phyloP scores from a whole-genome alignment of 345 rosid genomes.

The Hirschfeldia incana region DNA sequence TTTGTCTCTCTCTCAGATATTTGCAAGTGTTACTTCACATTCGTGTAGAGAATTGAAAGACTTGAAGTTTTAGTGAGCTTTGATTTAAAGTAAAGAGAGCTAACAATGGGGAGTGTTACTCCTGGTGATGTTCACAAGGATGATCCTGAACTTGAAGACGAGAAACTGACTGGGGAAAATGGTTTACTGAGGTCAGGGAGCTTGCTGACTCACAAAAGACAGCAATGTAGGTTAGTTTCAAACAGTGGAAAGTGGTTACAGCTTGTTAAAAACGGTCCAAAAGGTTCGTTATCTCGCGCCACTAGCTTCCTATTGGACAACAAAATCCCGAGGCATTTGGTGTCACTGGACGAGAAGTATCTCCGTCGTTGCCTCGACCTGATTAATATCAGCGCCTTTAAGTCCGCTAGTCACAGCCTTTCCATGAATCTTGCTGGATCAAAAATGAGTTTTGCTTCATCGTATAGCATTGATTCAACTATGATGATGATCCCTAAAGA shows the following conservation, averaged over 20 bases:
- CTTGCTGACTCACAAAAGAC: conserved; percentile 45
- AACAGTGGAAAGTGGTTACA: conserved; percentile 53
- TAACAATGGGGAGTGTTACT: conserved; percentile 54
- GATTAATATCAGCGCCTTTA: conserved; percentile 57
- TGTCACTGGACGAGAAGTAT: conserved; percentile 70
- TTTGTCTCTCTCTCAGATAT: no score
- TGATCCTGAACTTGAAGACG: conserved; percentile 46
- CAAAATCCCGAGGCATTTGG: conserved; percentile 74
- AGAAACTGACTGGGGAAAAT: conserved; percentile 20
- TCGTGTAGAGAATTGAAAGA: conserved; percentile 14
- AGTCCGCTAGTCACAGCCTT: conserved; percentile 46
- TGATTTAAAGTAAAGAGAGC: conserved; percentile 15
- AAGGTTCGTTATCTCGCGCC: conserved; percentile 49
- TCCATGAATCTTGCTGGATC: conserved; percentile 44
- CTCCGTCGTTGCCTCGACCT: conserved; percentile 70
- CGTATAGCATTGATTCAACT: conserved; percentile 38
- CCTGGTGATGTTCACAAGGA: conserved; percentile 41
- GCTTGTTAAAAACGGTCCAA: conserved; percentile 48
- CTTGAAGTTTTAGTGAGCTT: conserved; percentile 12
- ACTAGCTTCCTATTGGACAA: conserved; percentile 41
- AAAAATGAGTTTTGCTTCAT: conserved; percentile 8
- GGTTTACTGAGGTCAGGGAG: background rate
- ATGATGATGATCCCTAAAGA: conserved; percentile 32
- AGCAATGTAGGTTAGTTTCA: conserved; percentile 42
- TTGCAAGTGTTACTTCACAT: background rate